phyloP scores from a whole-genome alignment of 1,139 yeast species.

The Magnusiomyces magnusii region DNA sequence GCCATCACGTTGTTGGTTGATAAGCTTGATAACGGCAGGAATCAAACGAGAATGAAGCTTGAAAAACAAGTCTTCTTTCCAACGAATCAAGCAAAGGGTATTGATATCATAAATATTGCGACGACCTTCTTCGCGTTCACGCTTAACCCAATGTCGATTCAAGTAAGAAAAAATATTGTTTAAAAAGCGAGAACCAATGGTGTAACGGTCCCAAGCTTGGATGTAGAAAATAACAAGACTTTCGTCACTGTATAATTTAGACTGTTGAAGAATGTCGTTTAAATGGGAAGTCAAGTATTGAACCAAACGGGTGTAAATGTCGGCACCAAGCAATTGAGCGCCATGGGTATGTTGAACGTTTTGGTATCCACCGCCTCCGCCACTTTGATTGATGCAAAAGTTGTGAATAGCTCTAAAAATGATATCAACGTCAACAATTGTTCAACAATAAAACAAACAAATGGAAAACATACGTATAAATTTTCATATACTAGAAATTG shows the following conservation, averaged over 20 bases:
- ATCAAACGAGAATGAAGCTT: conserved; percentile 54
- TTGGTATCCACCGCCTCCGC: neutral
- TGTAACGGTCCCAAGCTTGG: conserved; percentile 74
- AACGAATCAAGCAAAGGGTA: conserved; percentile 75
- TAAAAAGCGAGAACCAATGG: conserved; percentile 85
- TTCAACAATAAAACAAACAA: neutral
- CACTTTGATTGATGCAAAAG: conserved; percentile 55
- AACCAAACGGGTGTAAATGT: conserved; percentile 67
- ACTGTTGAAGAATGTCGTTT: conserved; percentile 34
- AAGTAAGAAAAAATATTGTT: conserved; percentile 93
- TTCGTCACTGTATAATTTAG: conserved; percentile 39
- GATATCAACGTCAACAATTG: neutral
- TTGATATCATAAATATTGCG: conserved; percentile 86
- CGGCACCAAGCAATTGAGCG: conserved; percentile 69
- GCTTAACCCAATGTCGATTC: conserved; percentile 96
- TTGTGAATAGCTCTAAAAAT: conserved; percentile 78
- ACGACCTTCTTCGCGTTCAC: conserved; percentile 94
- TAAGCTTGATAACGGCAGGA: conserved; percentile 64
- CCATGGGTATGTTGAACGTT: conserved; percentile 21
- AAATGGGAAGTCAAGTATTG: conserved; percentile 60
- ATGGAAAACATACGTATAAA: conserved; percentile 31
- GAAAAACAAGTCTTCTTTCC: conserved; percentile 80
- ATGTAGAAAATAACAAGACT: conserved; percentile 79
- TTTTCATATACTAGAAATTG: conserved; percentile 31
- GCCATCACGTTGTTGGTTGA: conserved; percentile 73